A percentile compares a stretch with the other conserved stretches of the same genome.
Evolutionary conservation across 2,329 filamentous ascomycete genomes (phyloP).

Genomic region (Talaromyces albobiverticillius): DNA sequence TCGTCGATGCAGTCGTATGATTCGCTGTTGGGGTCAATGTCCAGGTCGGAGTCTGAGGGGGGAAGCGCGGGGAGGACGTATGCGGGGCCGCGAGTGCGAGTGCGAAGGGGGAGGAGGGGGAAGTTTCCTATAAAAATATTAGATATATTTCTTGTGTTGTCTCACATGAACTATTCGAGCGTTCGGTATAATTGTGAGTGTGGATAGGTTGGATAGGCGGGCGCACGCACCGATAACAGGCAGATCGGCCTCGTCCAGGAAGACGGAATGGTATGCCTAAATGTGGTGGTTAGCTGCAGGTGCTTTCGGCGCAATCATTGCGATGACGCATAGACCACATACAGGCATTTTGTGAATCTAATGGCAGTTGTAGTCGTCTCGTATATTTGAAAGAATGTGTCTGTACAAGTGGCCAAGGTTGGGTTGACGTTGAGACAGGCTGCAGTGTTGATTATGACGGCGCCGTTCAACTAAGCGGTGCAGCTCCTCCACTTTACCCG

Average conservation of each 20-base stretch:
- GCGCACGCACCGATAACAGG: slow-evolving; percentile 59
- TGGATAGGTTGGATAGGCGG: neutral
- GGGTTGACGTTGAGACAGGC: neutral
- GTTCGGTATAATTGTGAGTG: no score
- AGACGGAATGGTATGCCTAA: slow-evolving; percentile 97
- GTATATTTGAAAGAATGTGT: slow-evolving; percentile 16
- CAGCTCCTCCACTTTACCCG: no score
- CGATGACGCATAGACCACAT: neutral
- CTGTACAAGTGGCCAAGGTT: neutral
- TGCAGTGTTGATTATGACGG: slow-evolving; percentile 14
- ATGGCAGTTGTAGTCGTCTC: neutral
- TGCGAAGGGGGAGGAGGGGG: slow-evolving; percentile 88
- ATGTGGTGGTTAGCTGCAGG: neutral
- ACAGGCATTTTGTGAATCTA: slow-evolving; percentile 9
- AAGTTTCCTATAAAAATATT: slow-evolving; percentile 68
- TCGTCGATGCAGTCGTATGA: slow-evolving; percentile 97
- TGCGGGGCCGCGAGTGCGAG: slow-evolving; percentile 90
- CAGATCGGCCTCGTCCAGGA: slow-evolving; percentile 74
- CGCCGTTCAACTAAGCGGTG: no score
- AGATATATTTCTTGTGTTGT: neutral
- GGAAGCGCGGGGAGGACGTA: slow-evolving; percentile 72
- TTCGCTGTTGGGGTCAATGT: slow-evolving; percentile 76
- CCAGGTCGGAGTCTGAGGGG: slow-evolving; percentile 49
- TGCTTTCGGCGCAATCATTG: neutral
- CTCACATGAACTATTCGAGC: neutral